phyloP scores from a whole-genome alignment of 2,329 filamentous ascomycete species.

The Ophiostoma pallidulum region DNA sequence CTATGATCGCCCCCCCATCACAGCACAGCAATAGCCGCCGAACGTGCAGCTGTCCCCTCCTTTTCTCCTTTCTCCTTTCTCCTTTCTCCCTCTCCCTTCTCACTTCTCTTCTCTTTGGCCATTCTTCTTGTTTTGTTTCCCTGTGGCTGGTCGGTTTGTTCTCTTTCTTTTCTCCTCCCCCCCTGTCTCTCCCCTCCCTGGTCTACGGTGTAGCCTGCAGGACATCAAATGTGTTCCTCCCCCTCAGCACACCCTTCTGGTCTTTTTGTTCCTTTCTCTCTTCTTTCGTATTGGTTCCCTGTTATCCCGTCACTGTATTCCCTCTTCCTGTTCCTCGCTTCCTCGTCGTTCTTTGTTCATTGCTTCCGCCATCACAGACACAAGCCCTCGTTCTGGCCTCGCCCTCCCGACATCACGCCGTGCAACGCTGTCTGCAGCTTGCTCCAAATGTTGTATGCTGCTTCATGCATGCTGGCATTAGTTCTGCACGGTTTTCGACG shows the following conservation, averaged over 20 bases:
- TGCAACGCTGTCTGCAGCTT: slow-evolving; percentile 3
- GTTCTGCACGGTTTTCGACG: too few species aligned
- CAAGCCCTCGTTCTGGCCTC: not conserved
- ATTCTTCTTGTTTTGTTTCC: not conserved
- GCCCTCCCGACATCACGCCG: too few species aligned
- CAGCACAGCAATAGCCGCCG: slow-evolving; percentile 15
- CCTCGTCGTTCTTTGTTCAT: not conserved
- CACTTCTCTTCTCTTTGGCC: not conserved
- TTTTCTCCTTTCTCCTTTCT: not conserved
- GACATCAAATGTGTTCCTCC: too few species aligned
- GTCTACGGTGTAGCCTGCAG: too few species aligned
- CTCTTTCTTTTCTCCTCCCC: not conserved
- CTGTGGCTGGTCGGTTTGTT: not conserved
- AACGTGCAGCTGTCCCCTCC: slow-evolving; percentile 10
- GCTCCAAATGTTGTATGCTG: too few species aligned
- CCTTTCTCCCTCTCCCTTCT: not conserved
- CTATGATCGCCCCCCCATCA: slow-evolving; percentile 4
- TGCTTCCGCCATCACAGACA: not conserved
- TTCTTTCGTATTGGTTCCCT: not conserved
- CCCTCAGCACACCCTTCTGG: too few species aligned
- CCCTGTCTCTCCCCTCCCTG: not conserved
- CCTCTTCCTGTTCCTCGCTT: not conserved
- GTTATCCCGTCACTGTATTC: not conserved
- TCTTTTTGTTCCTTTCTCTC: not conserved
- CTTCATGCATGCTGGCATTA: too few species aligned